phyloP scores from a whole-genome alignment of 345 rosid genomes.

The Brassica rapa region DNA sequence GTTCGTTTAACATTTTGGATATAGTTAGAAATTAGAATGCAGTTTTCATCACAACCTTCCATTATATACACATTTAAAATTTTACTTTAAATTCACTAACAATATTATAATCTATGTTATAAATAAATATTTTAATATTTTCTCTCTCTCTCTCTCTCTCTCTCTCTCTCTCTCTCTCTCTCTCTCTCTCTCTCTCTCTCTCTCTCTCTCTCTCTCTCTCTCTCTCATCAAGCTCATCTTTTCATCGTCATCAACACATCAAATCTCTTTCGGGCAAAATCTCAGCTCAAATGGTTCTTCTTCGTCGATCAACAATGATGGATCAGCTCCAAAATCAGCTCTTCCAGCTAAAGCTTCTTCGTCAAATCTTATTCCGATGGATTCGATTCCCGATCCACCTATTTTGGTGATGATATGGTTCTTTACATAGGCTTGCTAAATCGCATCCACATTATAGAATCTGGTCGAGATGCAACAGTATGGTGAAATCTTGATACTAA shows the following conservation, averaged over 20 bases:
- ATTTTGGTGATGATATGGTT: neutral
- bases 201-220: too few relatives aligned
- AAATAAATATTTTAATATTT: too few relatives aligned
- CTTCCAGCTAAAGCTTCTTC: neutral
- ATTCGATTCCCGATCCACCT: neutral
- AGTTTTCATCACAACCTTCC: too few relatives aligned
- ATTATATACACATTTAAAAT: too few relatives aligned
- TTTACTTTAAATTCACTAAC: too few relatives aligned
- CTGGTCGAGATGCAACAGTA: neutral
- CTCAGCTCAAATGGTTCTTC: neutral
- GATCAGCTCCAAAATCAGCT: neutral
- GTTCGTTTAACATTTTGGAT: neutral
- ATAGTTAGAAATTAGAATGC: neutral
- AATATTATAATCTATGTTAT: too few relatives aligned
- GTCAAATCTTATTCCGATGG: neutral
- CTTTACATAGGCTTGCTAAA: neutral
- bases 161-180: too few relatives aligned
- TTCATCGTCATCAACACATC: neutral
- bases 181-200: too few relatives aligned
- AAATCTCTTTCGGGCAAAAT: too few relatives aligned
- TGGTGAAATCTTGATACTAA: neutral
- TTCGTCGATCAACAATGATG: neutral
- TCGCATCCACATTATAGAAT: neutral
- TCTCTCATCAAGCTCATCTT: neutral
- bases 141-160: too few relatives aligned